Conservation (phyloP, 2,329 filamentous ascomycete genomes). For the Geosmithia morbida region DNA sequence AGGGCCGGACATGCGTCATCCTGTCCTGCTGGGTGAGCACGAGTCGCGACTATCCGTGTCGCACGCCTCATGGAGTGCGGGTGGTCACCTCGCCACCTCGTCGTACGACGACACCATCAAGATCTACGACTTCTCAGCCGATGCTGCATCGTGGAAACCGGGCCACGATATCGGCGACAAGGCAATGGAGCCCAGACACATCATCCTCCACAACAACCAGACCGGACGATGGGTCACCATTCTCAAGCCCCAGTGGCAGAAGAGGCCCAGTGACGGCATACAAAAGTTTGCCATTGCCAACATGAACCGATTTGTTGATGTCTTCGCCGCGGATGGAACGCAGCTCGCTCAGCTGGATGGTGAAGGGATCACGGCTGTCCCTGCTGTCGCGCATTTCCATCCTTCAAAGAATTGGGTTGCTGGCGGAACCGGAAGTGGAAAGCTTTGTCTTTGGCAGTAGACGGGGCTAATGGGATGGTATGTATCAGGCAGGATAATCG, state of each 20-base stretch:
- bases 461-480: background rate
- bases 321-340: slow-evolving; percentile 69
- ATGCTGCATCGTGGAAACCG: slow-evolving; percentile 41
- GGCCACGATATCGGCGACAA: slow-evolving; percentile 42
- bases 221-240: slow-evolving; percentile 89
- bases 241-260: slow-evolving; percentile 76
- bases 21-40: slow-evolving; percentile 67
- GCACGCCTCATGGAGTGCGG: slow-evolving; percentile 78
- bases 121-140: slow-evolving; percentile 60
- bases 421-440: slow-evolving; percentile 81
- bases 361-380: slow-evolving; percentile 86
- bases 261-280: slow-evolving; percentile 59
- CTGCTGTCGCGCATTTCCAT: slow-evolving; percentile 84
- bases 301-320: slow-evolving; percentile 94
- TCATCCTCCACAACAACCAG: slow-evolving; percentile 83
- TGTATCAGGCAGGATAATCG: no score
- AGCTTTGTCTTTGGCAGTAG: slow-evolving; percentile 82
- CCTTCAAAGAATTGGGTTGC: slow-evolving; percentile 82
- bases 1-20: slow-evolving; percentile 38
- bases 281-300: slow-evolving; percentile 89
- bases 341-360: slow-evolving; percentile 81
- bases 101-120: slow-evolving; percentile 95
- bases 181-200: slow-evolving; percentile 53
- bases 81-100: slow-evolving; percentile 76
- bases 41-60: slow-evolving; percentile 73